Conservation (phyloP, 2,329 filamentous ascomycete species). For the Fusarium floridanum region DNA sequence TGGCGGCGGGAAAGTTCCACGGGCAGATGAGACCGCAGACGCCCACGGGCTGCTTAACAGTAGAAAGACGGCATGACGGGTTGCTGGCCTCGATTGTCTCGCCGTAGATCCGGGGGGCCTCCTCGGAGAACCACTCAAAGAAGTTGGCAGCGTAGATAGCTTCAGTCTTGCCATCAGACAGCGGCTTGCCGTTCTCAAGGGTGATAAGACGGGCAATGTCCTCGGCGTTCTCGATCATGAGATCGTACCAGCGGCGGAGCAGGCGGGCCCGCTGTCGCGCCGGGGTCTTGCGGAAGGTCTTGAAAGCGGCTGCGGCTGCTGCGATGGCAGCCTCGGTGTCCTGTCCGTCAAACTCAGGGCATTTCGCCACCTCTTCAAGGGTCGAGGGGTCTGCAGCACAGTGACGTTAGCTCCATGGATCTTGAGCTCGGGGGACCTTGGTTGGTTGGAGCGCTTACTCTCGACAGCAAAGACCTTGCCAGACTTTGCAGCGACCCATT, state of each 20-base stretch:
- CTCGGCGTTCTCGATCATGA: conserved; percentile 74
- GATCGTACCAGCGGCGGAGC: conserved; percentile 74
- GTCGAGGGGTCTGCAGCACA: conserved; percentile 74
- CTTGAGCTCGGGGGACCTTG: not conserved
- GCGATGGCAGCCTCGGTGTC: conserved; percentile 79
- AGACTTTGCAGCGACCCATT: conserved; percentile 80
- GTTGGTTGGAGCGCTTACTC: conserved; percentile 56
- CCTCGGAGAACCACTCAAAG: conserved; percentile 75
- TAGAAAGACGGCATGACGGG: conserved; percentile 65
- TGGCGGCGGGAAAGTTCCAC: conserved; percentile 71
- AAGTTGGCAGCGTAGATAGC: conserved; percentile 70
- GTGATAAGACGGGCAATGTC: conserved; percentile 77
- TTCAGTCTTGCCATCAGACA: conserved; percentile 71
- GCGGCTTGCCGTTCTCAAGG: conserved; percentile 78
- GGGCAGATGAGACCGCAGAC: conserved; percentile 53
- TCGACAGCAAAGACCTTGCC: conserved; percentile 80
- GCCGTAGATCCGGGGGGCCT: conserved; percentile 65
- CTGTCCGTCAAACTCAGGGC: conserved; percentile 77
- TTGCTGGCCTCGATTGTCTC: conserved; percentile 68
- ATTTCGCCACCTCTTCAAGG: conserved; percentile 74
- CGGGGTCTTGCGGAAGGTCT: conserved; percentile 70
- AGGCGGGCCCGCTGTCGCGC: conserved; percentile 71
- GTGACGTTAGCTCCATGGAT: conserved; percentile 22
- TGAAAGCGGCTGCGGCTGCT: conserved; percentile 71
- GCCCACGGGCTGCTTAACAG: conserved; percentile 51